Percentiles rank a stretch among this genome's conserved stretches.
Evolutionary conservation across 805 yeast genomes (phyloP).

Genomic region (Komagataella pseudopastoris): DNA sequence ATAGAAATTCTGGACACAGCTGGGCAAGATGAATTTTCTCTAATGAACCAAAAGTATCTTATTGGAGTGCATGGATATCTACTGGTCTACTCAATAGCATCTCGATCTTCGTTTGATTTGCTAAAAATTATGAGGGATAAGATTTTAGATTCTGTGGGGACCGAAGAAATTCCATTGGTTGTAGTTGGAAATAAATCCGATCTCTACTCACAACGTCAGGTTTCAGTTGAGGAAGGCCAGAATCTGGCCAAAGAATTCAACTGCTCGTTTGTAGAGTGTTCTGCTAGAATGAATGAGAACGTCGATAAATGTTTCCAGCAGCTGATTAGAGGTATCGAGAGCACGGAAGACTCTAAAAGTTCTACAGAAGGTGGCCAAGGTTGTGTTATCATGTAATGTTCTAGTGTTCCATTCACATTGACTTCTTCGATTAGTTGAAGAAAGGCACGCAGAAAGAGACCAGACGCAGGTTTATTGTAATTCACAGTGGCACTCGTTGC

Average conservation of each 20-base stretch:
- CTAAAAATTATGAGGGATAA: constrained; percentile 70
- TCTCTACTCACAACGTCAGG: constrained; percentile 41
- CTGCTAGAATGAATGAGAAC: constrained; percentile 32
- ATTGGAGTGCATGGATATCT: constrained; percentile 79
- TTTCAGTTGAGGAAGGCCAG: constrained; percentile 36
- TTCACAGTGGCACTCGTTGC: neutral
- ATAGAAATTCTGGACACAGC: constrained; percentile 87
- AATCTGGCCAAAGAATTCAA: constrained; percentile 27
- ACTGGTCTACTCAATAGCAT: constrained; percentile 70
- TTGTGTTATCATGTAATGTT: neutral
- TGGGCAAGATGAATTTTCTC: constrained; percentile 82
- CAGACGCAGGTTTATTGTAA: neutral
- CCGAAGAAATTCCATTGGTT: constrained; percentile 32
- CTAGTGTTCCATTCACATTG: neutral
- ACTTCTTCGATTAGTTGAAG: neutral
- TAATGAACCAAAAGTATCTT: constrained; percentile 64
- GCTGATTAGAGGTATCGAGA: constrained; percentile 48
- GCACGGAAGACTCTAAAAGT: constrained; percentile 35
- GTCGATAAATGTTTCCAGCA: constrained; percentile 41
- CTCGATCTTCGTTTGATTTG: constrained; percentile 66
- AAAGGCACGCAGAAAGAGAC: neutral
- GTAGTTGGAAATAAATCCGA: constrained; percentile 41
- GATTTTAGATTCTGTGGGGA: constrained; percentile 53
- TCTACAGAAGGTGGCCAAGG: neutral
- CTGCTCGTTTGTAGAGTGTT: constrained; percentile 33